These are phyloP conservation scores for Globisporangium carolinianum DNA, from an alignment of 352 stramenopile species.

Conservation along the genomic window DNA sequence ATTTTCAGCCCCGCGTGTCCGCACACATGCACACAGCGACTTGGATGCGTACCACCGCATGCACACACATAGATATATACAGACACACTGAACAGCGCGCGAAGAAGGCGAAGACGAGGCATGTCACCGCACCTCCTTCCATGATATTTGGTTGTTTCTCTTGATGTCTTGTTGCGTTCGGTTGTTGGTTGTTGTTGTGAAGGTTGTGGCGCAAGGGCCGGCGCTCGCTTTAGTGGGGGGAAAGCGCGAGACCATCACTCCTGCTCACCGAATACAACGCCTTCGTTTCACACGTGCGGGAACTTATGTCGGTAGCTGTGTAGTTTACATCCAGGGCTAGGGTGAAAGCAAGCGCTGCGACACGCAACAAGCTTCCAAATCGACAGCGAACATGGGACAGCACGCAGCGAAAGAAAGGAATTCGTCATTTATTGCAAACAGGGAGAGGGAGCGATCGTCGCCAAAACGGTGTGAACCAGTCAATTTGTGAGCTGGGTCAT, in stretches of 20 bases:
- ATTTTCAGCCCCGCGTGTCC: too few relatives aligned
- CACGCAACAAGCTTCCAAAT: neutral
- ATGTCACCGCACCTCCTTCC: constrained; percentile 30
- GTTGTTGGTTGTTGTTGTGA: constrained; percentile 2
- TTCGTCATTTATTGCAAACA: constrained; percentile 4
- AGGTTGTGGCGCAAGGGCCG: neutral
- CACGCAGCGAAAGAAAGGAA: neutral
- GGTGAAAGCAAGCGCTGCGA: constrained; percentile 1
- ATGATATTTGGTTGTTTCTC: constrained; percentile 26
- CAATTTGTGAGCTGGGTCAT: constrained; percentile 11
- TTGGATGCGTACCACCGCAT: too few relatives aligned
- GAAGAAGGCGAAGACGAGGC: neutral
- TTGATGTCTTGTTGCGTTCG: constrained; percentile 22
- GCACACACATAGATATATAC: neutral
- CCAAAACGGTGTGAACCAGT: constrained; percentile 17
- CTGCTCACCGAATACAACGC: constrained; percentile 4
- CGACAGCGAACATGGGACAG: neutral
- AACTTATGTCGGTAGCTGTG: constrained; percentile 7
- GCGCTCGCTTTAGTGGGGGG: too few relatives aligned
- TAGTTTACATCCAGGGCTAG: constrained; percentile 6
- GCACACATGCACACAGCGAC: too few relatives aligned
- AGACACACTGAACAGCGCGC: neutral
- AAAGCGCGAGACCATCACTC: constrained; percentile 4
- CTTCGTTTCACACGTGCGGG: neutral
- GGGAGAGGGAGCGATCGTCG: constrained; percentile 2